A percentile compares a stretch with the other conserved stretches of the same genome.
Conservation (phyloP, 148 eudicot genomes). For the Vaccinium vitisidaea region DNA sequence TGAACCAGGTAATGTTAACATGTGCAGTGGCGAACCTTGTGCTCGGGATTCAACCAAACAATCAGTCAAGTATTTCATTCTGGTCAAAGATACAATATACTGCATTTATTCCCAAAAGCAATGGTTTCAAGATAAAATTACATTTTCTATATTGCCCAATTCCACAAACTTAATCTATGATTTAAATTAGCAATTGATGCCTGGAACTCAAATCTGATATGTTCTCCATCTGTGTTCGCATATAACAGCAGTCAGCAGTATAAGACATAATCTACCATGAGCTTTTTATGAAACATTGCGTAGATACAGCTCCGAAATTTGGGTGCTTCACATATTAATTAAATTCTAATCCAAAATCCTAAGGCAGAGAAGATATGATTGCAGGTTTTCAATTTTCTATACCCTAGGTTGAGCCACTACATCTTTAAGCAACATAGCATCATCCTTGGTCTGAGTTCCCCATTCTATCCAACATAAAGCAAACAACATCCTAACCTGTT, state of each 20-base stretch:
- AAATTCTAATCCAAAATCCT: neutral
- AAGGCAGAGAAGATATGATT: neutral
- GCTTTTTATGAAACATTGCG: neutral
- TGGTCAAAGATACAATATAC: neutral
- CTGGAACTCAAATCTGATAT: neutral
- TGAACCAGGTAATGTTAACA: neutral
- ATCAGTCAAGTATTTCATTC: neutral
- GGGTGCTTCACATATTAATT: neutral
- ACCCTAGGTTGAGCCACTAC: neutral
- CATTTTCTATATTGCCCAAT: neutral
- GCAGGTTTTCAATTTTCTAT: neutral
- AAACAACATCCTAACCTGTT: neutral
- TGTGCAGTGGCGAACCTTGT: neutral
- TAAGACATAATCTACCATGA: neutral
- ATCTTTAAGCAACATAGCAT: neutral
- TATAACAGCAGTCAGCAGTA: neutral
- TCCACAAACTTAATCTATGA: neutral
- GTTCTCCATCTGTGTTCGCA: neutral
- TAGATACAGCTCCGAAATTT: neutral
- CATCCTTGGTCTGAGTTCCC: neutral
- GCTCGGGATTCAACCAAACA: neutral
- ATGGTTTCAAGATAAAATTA: neutral
- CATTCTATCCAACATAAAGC: neutral
- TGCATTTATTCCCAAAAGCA: neutral
- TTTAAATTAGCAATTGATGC: neutral